Percentiles rank a stretch among this genome's conserved stretches.
Evolutionary conservation across 352 stramenopile genomes (phyloP).

Genomic region (Pythium aphanidermatum): DNA sequence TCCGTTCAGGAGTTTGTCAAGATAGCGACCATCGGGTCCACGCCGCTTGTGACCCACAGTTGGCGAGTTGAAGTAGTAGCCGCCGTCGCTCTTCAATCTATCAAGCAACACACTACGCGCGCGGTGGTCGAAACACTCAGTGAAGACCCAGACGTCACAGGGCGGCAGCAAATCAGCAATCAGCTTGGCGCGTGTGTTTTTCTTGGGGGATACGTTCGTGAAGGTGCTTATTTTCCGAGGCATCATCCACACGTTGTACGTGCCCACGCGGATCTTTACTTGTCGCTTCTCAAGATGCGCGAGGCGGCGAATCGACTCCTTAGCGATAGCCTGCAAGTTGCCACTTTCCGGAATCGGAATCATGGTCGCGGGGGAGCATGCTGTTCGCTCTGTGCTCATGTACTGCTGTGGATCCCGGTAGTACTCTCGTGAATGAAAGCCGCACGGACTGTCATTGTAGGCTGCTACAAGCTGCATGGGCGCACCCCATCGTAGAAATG

Average conservation of each 20-base stretch:
- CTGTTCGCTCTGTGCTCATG: constrained; percentile 49
- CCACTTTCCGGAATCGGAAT: constrained; percentile 61
- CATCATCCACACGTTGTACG: constrained; percentile 85
- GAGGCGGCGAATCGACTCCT: constrained; percentile 59
- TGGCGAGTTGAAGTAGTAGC: constrained; percentile 70
- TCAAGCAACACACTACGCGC: constrained; percentile 56
- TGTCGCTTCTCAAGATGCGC: constrained; percentile 53
- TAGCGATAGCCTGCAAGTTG: constrained; percentile 58
- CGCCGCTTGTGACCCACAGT: constrained; percentile 70
- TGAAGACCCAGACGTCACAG: constrained; percentile 73
- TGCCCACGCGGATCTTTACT: constrained; percentile 51
- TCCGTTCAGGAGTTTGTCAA: constrained; percentile 69
- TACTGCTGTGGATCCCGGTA: constrained; percentile 76
- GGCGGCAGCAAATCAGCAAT: constrained; percentile 60
- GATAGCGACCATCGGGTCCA: constrained; percentile 29
- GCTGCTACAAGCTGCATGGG: constrained; percentile 53
- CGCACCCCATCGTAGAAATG: constrained; percentile 55
- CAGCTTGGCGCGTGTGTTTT: constrained; percentile 68
- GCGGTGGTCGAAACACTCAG: constrained; percentile 75
- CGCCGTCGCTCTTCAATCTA: constrained; percentile 47
- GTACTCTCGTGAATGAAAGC: constrained; percentile 62
- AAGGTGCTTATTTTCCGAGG: constrained; percentile 71
- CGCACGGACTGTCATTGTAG: constrained; percentile 48
- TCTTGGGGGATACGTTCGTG: constrained; percentile 58
- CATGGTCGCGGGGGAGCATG: constrained; percentile 38